Base-by-base conservation (phyloP, 139 green algal genomes). In the Chlorella ohadii region DNA sequence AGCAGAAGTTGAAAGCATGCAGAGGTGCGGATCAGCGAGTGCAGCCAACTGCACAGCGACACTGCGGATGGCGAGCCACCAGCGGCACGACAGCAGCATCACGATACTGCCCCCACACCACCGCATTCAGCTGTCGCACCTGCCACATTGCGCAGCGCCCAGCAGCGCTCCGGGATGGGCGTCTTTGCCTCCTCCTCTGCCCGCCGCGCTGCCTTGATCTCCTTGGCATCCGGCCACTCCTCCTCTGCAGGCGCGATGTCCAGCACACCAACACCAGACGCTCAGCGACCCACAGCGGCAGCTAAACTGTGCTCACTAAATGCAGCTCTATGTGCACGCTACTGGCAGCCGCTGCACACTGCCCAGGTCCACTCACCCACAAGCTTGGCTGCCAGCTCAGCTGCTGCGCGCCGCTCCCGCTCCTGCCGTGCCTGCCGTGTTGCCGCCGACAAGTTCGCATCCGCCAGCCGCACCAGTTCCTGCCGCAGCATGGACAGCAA, bases 121-220 rank as follows among this genome's bases (percentile, higher is more conserved):
- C 19, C 2, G 59, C 71, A 78, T 7, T n/a, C 36, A 6, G 44
- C 44, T 51, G 44, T 9, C 67, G 3, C 31, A 78, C 80, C 73
- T 44, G 89, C 89, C 65, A 94, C 90, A 47, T 94, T 94, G 38
- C 87, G 85, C 44, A 94, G 77, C 22, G 90, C 89, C 90, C 90
- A 93, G 44, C 86, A 86, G 23, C 89, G 78, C 85, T 94, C 90
- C 1, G 90, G 82, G 3, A 94, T 71, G 9, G 90, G 90, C 28
- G 84, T 92, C 33, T 85, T 85, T 25, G 89, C 89, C 55, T 93
- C 88, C 41, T 78, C 73, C 9, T 86, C 90, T 57, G 73, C 81
- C 39, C 83, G 66, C 16, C 88, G 72, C 25, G 87, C 88, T n/a
- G 79, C 86, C 47, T 82, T 72, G 15, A 86, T 79, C 63, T 90